phyloP scores from a whole-genome alignment of 1,284 basidiomycete genomes.

The Rhizopogon hawkerae region DNA sequence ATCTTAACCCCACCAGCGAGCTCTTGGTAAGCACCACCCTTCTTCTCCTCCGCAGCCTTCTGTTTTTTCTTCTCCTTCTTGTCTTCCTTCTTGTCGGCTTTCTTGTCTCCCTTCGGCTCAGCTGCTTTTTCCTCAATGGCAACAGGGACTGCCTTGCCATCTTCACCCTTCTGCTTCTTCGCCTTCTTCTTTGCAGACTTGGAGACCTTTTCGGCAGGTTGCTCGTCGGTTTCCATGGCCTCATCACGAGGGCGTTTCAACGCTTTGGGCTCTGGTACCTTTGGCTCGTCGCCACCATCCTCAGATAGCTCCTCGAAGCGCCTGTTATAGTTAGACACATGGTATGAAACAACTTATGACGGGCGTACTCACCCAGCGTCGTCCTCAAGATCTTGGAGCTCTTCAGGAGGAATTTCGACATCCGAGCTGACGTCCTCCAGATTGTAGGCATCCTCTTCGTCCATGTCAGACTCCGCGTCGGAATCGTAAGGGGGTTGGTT shows the following conservation, averaged over 20 bases:
- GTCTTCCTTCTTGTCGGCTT: slow-evolving; percentile 28
- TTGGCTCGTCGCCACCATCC: slow-evolving; percentile 24
- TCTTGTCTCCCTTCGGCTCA: slow-evolving; percentile 33
- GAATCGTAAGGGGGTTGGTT: slow-evolving; percentile 40
- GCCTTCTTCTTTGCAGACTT: slow-evolving; percentile 62
- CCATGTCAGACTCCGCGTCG: slow-evolving; percentile 35
- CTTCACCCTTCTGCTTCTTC: slow-evolving; percentile 68
- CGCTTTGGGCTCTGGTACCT: slow-evolving; percentile 22
- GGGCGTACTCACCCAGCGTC: slow-evolving; percentile 34
- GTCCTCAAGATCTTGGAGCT: slow-evolving; percentile 54
- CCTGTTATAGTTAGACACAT: slow-evolving; percentile 24
- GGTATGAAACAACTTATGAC: background rate
- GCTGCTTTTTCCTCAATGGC: slow-evolving; percentile 27
- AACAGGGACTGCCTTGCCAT: slow-evolving; percentile 47
- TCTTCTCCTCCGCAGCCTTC: slow-evolving; percentile 41
- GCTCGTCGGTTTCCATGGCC: slow-evolving; percentile 34
- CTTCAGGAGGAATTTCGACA: slow-evolving; percentile 57
- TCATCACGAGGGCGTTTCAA: slow-evolving; percentile 62
- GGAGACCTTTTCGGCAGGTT: slow-evolving; percentile 31
- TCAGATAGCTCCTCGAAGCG: slow-evolving; percentile 60
- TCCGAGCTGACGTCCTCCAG: slow-evolving; percentile 70
- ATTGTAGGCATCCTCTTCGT: slow-evolving; percentile 51
- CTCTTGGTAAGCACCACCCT: slow-evolving; percentile 33
- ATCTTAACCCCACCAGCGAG: slow-evolving; percentile 73
- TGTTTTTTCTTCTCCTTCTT: slow-evolving; percentile 41